Base-by-base conservation (phyloP, 345 rosid species). In the Murraya koenigii region DNA sequence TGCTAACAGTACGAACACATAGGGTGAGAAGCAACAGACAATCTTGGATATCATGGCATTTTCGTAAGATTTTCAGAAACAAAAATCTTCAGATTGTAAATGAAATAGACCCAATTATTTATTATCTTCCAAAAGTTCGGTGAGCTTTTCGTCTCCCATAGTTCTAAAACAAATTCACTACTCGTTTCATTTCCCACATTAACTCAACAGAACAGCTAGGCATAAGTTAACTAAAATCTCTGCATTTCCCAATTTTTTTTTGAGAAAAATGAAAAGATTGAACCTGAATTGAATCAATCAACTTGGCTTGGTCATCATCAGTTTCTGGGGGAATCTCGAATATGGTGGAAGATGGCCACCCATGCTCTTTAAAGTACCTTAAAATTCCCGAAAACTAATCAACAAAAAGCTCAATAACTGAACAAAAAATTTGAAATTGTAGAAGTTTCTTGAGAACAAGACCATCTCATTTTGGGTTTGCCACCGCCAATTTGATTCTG, bases 401-500 rank as follows among this genome's bases (percentile, higher is more conserved):
- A 49, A 19, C 15, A 65, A n/a, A 25, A 56, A 33, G 11, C 14
- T 6, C 1, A 41, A 49, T 61, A 49, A 63, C 19, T 2, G 8
- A 52, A 66, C 28, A 77, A 69, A 26, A 58, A 23, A 47, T 5
- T 15, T 7, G 35, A 69, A 75, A 3, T 0, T 55, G 10, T 33
- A 2, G 23, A 52, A 32, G 13, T 67, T 17, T 33, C 23, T 15
- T 14, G 38, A 56, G 66, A 36, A 22, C 8, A 17, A 55, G 63
- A 89, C 97, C 99, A 93, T 86, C 98, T 81, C 99, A 95, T 95
- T 84, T 95, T 95, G 9, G 99, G 99, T 80, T 93, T 95, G 41
- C 98, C 99, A 47, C 99, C 97, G 5, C 99, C 97, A 36, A 95
- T 86, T 19, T 15, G 84, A 59, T 96, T 96, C 87, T 96, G 99